These are phyloP conservation scores for Calonectria crousiana DNA, from an alignment of 2,329 filamentous ascomycete species.

Conservation along the genomic window DNA sequence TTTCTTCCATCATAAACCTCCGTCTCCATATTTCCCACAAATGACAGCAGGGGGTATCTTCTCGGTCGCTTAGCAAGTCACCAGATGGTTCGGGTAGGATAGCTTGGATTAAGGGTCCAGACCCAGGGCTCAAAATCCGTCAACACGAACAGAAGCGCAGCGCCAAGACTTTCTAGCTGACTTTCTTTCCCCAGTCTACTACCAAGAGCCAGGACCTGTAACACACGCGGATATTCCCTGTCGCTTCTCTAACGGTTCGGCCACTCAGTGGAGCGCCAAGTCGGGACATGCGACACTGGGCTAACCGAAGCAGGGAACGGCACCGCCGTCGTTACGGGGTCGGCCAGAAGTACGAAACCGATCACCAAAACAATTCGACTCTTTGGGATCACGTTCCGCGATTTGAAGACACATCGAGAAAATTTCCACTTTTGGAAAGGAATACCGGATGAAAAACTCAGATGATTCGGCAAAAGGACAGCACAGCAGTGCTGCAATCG, in stretches of 20 bases:
- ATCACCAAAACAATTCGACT: neutral
- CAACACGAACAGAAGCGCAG: neutral
- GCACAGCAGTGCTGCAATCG: neutral
- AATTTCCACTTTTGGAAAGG: neutral
- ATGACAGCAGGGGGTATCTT: neutral
- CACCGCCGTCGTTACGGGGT: neutral
- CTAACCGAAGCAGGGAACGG: neutral
- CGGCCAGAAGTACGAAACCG: neutral
- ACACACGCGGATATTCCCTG: neutral
- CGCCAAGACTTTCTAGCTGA: constrained; percentile 7
- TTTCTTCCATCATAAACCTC: no score
- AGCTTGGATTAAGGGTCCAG: neutral
- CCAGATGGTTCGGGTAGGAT: neutral
- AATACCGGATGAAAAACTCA: neutral
- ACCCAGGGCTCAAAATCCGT: neutral
- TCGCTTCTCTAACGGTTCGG: neutral
- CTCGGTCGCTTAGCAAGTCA: neutral
- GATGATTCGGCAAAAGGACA: neutral
- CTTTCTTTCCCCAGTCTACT: neutral
- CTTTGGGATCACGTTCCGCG: neutral
- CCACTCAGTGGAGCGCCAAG: neutral
- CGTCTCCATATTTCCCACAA: constrained; percentile 10
- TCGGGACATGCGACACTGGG: neutral
- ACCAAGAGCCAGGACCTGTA: neutral
- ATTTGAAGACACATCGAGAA: neutral